Percentiles rank a stretch among this genome's conserved stretches.
phyloP scores from a whole-genome alignment of 2,329 filamentous ascomycete species.

The Sporothrix schenckii region DNA sequence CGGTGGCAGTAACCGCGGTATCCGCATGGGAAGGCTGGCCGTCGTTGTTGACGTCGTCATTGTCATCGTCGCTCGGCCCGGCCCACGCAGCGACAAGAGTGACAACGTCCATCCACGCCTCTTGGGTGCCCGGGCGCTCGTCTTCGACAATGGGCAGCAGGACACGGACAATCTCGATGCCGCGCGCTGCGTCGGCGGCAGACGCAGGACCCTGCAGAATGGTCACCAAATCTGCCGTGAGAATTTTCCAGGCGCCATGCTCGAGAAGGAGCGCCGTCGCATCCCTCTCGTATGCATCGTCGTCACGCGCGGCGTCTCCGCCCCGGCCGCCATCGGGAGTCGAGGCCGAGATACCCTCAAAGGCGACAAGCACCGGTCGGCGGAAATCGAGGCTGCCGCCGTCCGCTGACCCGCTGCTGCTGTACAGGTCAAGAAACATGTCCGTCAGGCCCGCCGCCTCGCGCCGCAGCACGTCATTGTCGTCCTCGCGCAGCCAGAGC shows the following conservation, averaged over 20 bases:
- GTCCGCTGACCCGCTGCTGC: conserved; percentile 29
- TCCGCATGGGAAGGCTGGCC: conserved; percentile 30
- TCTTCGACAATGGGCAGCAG: conserved; percentile 57
- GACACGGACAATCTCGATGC: conserved; percentile 59
- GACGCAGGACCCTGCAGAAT: conserved; percentile 44
- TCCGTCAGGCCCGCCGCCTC: conserved; percentile 64
- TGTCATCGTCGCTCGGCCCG: conserved; percentile 48
- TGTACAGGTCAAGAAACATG: conserved; percentile 66
- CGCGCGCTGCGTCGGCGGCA: conserved; percentile 37
- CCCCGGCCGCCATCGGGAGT: conserved; percentile 41
- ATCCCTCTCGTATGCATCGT: conserved; percentile 47
- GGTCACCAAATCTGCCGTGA: conserved; percentile 54
- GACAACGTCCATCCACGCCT: conserved; percentile 62
- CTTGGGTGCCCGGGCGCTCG: conserved; percentile 47
- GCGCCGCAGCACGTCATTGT: conserved; percentile 60
- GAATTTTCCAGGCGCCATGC: conserved; percentile 57
- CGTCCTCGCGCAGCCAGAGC: conserved; percentile 71
- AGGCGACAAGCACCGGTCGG: conserved; percentile 59
- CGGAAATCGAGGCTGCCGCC: conserved; percentile 55
- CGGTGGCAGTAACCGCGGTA: conserved; percentile 31
- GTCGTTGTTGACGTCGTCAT: conserved; percentile 42
- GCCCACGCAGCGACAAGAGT: conserved; percentile 56
- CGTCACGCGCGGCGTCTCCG: conserved; percentile 44
- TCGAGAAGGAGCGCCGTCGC: conserved; percentile 49
- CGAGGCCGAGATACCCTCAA: conserved; percentile 58